phyloP scores from a whole-genome alignment of 148 eudicot species.

The Salicornia ramosissima region DNA sequence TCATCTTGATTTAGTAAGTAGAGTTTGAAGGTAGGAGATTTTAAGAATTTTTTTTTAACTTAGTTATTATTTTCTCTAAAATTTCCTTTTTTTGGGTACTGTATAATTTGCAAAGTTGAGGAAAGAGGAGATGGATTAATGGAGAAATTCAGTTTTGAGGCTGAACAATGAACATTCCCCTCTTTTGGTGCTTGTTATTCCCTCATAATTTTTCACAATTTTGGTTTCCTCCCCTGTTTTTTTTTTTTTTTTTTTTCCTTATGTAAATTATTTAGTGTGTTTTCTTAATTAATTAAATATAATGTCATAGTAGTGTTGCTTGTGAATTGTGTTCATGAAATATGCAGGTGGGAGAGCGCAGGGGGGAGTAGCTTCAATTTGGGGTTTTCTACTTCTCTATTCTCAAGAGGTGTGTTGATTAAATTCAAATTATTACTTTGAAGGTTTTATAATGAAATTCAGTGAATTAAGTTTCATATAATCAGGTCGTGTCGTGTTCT shows the following conservation, averaged over 20 bases:
- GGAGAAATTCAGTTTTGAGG: constrained; percentile 15
- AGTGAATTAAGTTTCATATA: not conserved
- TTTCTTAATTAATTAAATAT: not conserved
- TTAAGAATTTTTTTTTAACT: constrained; percentile 13
- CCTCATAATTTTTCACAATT: constrained; percentile 10
- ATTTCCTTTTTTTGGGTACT: constrained; percentile 10
- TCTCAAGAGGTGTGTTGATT: constrained; percentile 25
- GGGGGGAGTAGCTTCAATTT: constrained; percentile 24
- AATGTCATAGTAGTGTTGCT: constrained; percentile 24
- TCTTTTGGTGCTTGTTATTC: not conserved
- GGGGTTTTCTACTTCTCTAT: constrained; percentile 21
- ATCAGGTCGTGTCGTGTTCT: too few species aligned
- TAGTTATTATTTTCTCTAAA: not conserved
- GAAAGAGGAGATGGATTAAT: constrained; percentile 5
- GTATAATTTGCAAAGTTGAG: constrained; percentile 14
- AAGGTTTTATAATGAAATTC: not conserved
- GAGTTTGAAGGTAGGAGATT: not conserved
- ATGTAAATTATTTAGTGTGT: constrained; percentile 18
- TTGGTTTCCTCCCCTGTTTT: constrained; percentile 11
- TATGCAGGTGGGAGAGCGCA: constrained; percentile 31
- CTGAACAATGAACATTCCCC: constrained; percentile 1
- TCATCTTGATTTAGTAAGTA: constrained; percentile 22
- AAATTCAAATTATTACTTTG: constrained; percentile 7
- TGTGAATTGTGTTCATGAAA: constrained; percentile 27
- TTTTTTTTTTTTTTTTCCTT: not conserved